phyloP scores from a whole-genome alignment of 495 filamentous ascomycete species.

The Jackrogersella minutella region DNA sequence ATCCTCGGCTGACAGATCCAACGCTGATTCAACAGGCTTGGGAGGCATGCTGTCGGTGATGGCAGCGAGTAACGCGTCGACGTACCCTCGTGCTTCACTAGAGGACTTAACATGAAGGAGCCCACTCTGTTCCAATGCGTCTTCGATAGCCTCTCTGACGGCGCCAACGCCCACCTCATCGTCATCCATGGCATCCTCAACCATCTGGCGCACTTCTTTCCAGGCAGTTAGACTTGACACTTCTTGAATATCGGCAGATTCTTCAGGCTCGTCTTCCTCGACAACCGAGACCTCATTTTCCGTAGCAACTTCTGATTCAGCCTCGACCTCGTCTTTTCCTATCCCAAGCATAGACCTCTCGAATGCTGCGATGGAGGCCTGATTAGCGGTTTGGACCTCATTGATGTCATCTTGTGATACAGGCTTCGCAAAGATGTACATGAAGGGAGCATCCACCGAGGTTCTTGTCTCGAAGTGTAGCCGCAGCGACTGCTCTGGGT shows the following conservation, averaged over 20 bases:
- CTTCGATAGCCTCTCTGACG: conserved; percentile 53
- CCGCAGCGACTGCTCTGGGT: conserved; percentile 77
- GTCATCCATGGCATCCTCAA: conserved; percentile 62
- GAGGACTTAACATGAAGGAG: conserved; percentile 47
- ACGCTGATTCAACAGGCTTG: conserved; percentile 21
- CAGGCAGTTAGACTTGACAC: conserved; percentile 49
- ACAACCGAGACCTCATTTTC: background rate
- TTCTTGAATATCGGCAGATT: conserved; percentile 33
- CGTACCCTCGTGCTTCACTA: conserved; percentile 48
- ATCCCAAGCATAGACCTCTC: conserved; percentile 69
- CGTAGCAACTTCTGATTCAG: conserved; percentile 10
- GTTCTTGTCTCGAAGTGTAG: conserved; percentile 86
- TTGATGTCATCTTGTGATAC: conserved; percentile 75
- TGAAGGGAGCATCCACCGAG: conserved; percentile 62
- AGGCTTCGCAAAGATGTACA: conserved; percentile 91
- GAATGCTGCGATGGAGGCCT: conserved; percentile 69
- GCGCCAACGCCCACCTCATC: conserved; percentile 58
- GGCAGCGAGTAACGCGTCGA: conserved; percentile 52
- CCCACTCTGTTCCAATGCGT: conserved; percentile 55
- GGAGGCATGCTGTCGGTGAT: conserved; percentile 43
- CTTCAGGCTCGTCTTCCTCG: conserved; percentile 17
- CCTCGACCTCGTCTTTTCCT: conserved; percentile 39
- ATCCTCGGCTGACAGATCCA: conserved; percentile 24
- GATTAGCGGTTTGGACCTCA: conserved; percentile 72
- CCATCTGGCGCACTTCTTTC: conserved; percentile 61